Evolutionary conservation across 2,329 filamentous ascomycete genomes (phyloP).

Genomic region (Aureobasidium musti): DNA sequence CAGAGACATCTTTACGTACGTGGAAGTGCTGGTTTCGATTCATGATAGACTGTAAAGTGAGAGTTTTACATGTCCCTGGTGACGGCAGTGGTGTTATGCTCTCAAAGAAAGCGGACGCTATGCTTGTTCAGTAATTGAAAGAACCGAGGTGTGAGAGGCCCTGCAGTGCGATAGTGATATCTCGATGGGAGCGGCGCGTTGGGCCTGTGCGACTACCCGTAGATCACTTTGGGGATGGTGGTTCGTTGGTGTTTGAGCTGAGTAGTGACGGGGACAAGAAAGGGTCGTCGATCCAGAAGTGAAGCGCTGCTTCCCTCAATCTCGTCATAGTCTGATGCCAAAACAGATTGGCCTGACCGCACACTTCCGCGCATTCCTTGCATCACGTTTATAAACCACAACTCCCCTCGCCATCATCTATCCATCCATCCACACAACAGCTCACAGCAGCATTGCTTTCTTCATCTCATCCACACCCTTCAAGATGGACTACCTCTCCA

Average conservation of each 20-base stretch:
- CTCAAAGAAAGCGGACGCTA: neutral
- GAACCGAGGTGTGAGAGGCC: neutral
- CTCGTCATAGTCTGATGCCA: constrained; percentile 12
- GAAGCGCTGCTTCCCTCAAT: constrained; percentile 8
- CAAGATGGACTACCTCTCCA: constrained; percentile 27
- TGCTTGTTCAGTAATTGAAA: neutral
- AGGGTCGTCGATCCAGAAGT: constrained; percentile 9
- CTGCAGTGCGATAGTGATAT: constrained; percentile 7
- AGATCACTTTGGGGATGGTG: constrained; percentile 9
- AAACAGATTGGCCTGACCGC: neutral
- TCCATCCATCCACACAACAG: neutral
- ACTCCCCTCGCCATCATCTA: neutral
- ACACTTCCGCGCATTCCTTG: constrained; percentile 9
- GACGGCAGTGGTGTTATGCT: neutral
- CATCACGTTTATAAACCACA: constrained; percentile 3
- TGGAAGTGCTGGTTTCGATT: neutral
- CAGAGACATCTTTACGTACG: neutral
- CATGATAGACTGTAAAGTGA: neutral
- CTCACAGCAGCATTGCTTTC: neutral
- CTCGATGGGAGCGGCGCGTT: neutral
- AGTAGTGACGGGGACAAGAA: constrained; percentile 9
- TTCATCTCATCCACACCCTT: constrained; percentile 24
- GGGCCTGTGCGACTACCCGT: constrained; percentile 16
- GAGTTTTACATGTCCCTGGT: neutral
- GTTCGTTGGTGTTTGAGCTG: neutral